phyloP scores from a whole-genome alignment of 345 rosid genomes.

The Arabidopsis suecica region DNA sequence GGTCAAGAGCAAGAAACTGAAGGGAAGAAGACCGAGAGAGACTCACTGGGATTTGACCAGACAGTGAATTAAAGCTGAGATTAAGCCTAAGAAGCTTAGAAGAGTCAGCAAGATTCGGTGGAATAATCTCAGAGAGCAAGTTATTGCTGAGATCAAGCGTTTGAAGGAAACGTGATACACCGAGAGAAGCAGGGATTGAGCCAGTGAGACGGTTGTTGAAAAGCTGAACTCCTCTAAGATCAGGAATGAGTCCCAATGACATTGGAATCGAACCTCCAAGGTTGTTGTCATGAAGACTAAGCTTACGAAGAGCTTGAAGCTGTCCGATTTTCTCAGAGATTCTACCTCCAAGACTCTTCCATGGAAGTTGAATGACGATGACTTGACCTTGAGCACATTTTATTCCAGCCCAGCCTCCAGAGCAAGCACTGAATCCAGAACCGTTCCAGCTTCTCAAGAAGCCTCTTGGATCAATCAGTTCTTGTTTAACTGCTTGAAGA shows the following conservation, averaged over 20 bases:
- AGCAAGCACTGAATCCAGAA: conserved; percentile 72
- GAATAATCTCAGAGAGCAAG: conserved; percentile 61
- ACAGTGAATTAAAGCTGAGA: conserved; percentile 64
- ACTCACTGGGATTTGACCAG: conserved; percentile 57
- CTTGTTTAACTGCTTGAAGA: conserved; percentile 77
- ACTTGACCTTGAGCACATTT: conserved; percentile 93
- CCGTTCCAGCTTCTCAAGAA: conserved; percentile 81
- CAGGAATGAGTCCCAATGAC: conserved; percentile 64
- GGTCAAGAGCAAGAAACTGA: conserved; percentile 58
- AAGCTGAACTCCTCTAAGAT: conserved; percentile 86
- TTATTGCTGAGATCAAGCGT: conserved; percentile 79
- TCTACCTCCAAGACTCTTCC: conserved; percentile 84
- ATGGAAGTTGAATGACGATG: conserved; percentile 86
- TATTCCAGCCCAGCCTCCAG: conserved; percentile 93
- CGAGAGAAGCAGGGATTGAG: conserved; percentile 75
- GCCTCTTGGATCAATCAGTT: conserved; percentile 71
- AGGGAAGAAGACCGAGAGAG: conserved; percentile 59
- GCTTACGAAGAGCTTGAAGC: conserved; percentile 77
- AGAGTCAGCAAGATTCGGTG: conserved; percentile 69
- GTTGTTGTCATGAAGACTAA: conserved; percentile 84
- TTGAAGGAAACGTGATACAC: conserved; percentile 72
- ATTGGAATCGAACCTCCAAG: conserved; percentile 71
- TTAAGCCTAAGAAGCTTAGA: conserved; percentile 67
- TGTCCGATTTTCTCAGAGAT: conserved; percentile 84
- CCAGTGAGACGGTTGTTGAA: conserved; percentile 89